Evolutionary conservation across 108 stramenopile genomes (phyloP), one percentile per base, ranked within the genome.

Genomic region (Nitzschia sp.): DNA sequence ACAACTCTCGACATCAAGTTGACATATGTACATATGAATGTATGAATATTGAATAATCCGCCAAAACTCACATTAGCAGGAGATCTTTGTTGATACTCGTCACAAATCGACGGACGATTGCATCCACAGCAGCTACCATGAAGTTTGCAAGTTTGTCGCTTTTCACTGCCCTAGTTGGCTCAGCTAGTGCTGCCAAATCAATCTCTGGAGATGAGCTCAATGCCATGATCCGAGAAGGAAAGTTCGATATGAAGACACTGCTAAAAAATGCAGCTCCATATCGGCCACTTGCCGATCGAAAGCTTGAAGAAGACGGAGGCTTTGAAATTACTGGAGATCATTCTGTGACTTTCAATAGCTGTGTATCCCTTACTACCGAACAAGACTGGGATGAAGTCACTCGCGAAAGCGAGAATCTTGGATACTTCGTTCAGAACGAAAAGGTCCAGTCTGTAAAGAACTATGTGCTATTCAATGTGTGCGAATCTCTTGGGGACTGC

Each of bases 401-500:
- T n/a, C n/a, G n/a, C 39, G 57, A 58, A 1, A 37, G 39, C 12
- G 57, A 58, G n/a, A 14, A 58, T 37, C 41, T 82, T 0, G 24
- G 65, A 25, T 63, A 53, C 8, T 63, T 73, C 26, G 58, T 56
- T 1, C 40, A 63, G 21, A 25, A 38, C 15, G 83, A 72, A 56
- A n/a, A 79, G 10, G 48, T 84, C 38, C 41, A 77, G 0, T 65
- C 83, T 8, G 75, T 71, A 25, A 79, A 79, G 56, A 76, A 78
- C 38, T 84, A 78, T 54, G 75, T 86, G 14, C 26, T 84, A 7
- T 86, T 86, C 68, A 77, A 86, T 50, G 71, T 84, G 8, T 82
- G 83, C 52, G 53, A 82, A 57, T 69, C 69, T 3, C 11, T 39
- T 15, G 76, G 59, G 29, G 59, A 79, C 50, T 82, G 81, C 59